Percentiles rank a stretch among this genome's conserved stretches.
These are phyloP conservation scores for Sonneratia alba DNA, from an alignment of 345 rosid species.

Conservation along the genomic window DNA sequence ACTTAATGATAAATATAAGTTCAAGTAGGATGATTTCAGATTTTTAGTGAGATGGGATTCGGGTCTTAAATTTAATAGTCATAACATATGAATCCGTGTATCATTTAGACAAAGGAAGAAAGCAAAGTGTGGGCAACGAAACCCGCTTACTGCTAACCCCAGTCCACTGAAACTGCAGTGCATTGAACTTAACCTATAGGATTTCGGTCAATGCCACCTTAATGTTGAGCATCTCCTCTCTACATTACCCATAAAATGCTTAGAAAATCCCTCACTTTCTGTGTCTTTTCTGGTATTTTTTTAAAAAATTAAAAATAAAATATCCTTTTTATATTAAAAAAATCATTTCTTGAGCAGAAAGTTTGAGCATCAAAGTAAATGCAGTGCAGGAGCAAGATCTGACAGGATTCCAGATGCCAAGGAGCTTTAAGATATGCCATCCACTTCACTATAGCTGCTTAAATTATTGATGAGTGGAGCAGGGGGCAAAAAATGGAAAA, in stretches of 20 bases:
- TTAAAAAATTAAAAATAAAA: neutral
- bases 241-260: neutral
- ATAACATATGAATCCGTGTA: too few species aligned
- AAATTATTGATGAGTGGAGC: neutral
- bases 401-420: conserved; percentile 22
- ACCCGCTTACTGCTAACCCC: too few species aligned
- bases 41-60: too few species aligned
- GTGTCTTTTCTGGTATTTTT: neutral
- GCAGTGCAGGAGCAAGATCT: conserved; percentile 19
- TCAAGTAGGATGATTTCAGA: too few species aligned
- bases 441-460: neutral
- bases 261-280: neutral
- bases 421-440: neutral
- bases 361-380: conserved; percentile 3
- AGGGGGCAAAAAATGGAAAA: too few species aligned
- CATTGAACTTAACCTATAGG: conserved; percentile 3
- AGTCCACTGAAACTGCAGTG: neutral
- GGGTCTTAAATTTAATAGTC: too few species aligned
- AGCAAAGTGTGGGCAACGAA: neutral
- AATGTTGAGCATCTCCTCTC: neutral
- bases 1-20: too few species aligned
- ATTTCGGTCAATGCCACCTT: neutral
- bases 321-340: neutral
- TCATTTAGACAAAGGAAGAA: too few species aligned
- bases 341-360: neutral